Evolutionary conservation across 2,329 filamentous ascomycete species (phyloP).

Genomic region (Rhinocladiella similis): DNA sequence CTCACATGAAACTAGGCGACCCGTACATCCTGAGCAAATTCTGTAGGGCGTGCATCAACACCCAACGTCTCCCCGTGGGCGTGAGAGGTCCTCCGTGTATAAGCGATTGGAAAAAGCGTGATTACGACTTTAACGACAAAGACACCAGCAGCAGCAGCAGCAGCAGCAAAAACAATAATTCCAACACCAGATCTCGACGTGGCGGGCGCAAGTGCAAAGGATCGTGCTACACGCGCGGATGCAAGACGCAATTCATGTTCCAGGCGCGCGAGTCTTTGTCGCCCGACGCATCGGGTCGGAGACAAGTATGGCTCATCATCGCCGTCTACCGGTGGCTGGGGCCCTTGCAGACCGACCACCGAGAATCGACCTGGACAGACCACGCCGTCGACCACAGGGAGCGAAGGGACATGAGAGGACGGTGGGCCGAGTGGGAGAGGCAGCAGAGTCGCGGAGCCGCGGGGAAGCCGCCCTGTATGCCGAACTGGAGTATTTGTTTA

Average conservation of each 20-base stretch:
- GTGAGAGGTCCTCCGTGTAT: constrained; percentile 30
- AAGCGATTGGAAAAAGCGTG: constrained; percentile 19
- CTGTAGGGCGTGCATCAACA: constrained; percentile 30
- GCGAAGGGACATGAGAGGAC: constrained; percentile 26
- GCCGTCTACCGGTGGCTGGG: constrained; percentile 31
- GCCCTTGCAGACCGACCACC: constrained; percentile 19
- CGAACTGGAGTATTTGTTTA: constrained; percentile 31
- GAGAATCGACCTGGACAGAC: constrained; percentile 22
- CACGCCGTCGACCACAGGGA: constrained; percentile 26
- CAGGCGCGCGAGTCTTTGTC: constrained; percentile 28
- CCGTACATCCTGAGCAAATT: constrained; percentile 30
- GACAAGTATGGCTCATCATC: constrained; percentile 31
- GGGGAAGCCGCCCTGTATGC: constrained; percentile 25
- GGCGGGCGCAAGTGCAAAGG: constrained; percentile 28
- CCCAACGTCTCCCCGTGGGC: constrained; percentile 28
- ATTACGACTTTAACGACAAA: no score
- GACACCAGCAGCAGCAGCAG: no score
- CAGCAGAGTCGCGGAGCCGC: not conserved
- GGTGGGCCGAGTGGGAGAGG: constrained; percentile 27
- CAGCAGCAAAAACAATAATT: no score
- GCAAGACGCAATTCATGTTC: constrained; percentile 32
- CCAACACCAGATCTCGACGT: constrained; percentile 18
- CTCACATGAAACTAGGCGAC: constrained; percentile 29
- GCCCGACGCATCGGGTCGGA: constrained; percentile 28
- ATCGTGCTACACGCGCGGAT: constrained; percentile 28